phyloP scores from a whole-genome alignment of 169 alveolate species.

The Toxoplasma gondii region DNA sequence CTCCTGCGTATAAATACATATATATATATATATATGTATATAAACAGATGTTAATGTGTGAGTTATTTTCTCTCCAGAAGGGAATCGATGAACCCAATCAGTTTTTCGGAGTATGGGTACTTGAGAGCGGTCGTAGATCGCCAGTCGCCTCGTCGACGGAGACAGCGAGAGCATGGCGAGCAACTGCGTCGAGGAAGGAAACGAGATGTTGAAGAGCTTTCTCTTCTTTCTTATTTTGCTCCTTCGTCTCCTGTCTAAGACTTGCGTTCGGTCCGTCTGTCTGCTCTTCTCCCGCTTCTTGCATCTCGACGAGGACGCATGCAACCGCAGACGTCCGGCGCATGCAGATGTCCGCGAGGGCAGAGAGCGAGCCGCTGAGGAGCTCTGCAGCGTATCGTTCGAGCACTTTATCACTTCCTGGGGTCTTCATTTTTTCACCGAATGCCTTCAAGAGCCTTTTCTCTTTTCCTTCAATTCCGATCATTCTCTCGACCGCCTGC shows the following conservation, averaged over 20 bases:
- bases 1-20: neutral
- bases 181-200: neutral
- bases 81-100: no score
- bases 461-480: neutral
- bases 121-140: conserved; percentile 4
- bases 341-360: neutral
- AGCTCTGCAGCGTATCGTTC: neutral
- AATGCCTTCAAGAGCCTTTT: neutral
- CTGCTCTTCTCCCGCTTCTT: neutral
- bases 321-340: neutral
- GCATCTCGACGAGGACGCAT: neutral
- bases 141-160: neutral
- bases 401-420: neutral
- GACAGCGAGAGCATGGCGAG: neutral
- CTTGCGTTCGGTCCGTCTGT: neutral
- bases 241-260: neutral
- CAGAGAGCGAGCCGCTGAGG: neutral
- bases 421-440: neutral
- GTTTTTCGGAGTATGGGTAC: neutral
- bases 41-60: no score
- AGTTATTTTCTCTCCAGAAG: no score
- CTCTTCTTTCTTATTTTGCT: neutral
- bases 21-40: neutral
- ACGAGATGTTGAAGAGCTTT: neutral
- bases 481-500: neutral